Percentiles rank a stretch among this genome's conserved stretches.
Evolutionary conservation across 345 rosid species (phyloP).

Genomic region (Ailanthus altissimus): DNA sequence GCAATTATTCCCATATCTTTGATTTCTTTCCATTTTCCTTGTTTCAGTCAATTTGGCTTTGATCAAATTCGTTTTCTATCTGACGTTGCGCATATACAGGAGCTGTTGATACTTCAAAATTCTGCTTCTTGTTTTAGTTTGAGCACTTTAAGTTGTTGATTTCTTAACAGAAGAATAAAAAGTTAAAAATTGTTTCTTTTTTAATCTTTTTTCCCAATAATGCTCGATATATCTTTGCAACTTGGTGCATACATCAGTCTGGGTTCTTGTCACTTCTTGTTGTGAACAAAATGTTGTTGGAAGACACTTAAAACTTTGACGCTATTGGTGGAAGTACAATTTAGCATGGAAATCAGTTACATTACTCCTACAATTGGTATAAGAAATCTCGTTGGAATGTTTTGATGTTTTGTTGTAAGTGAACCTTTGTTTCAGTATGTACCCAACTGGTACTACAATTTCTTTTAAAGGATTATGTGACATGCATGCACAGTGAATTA

Average conservation of each 20-base stretch:
- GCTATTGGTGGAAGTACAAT: neutral
- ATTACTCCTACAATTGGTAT: neutral
- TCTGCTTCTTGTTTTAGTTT: neutral
- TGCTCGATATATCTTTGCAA: neutral
- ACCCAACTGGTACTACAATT: neutral
- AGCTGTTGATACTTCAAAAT: neutral
- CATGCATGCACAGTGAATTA: neutral
- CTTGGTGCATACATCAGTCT: neutral
- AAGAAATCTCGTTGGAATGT: neutral
- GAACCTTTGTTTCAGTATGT: neutral
- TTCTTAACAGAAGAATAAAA: neutral
- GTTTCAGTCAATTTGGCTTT: neutral
- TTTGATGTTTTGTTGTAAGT: neutral
- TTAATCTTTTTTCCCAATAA: neutral
- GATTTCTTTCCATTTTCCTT: neutral
- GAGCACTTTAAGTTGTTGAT: neutral
- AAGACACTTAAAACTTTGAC: neutral
- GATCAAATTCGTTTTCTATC: neutral
- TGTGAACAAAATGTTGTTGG: neutral
- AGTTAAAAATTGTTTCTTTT: too few relatives aligned
- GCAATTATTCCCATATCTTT: neutral
- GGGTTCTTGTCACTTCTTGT: conserved; percentile 1
- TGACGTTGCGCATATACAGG: neutral
- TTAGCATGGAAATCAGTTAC: neutral
- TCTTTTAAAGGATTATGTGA: neutral